These are phyloP conservation scores for Fusarium ramigenum DNA, from an alignment of 2,329 filamentous ascomycete species.

Conservation along the genomic window DNA sequence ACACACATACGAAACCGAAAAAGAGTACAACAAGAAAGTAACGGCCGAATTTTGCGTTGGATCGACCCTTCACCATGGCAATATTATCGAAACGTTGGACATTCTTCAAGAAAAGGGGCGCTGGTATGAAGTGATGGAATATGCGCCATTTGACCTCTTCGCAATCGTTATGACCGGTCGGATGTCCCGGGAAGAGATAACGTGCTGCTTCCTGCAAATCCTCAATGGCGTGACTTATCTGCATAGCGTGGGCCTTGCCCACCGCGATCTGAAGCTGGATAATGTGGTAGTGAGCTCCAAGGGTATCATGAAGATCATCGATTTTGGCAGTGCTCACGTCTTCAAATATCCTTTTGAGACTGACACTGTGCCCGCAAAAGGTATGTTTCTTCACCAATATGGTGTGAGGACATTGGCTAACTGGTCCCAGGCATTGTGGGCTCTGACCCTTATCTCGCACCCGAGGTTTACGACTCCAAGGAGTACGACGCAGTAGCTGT, in stretches of 20 bases:
- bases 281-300: constrained; percentile 97
- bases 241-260: constrained; percentile 93
- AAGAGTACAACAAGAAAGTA: constrained; percentile 97
- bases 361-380: constrained; percentile 55
- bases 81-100: constrained; percentile 97
- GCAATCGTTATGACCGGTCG: constrained; percentile 99
- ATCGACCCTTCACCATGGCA: constrained; percentile 95
- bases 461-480: constrained; percentile 92
- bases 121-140: constrained; percentile 99
- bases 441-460: constrained; percentile 94
- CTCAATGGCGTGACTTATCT: constrained; percentile 93
- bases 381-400: constrained; percentile 32
- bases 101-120: constrained; percentile 93
- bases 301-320: constrained; percentile 99
- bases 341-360: constrained; percentile 98
- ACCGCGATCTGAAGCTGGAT: constrained; percentile 94
- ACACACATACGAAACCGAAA: constrained; percentile 92
- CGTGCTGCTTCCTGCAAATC: constrained; percentile 93
- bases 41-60: constrained; percentile 99
- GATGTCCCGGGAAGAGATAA: constrained; percentile 91
- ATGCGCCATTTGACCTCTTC: constrained; percentile 94
- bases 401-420: not conserved
- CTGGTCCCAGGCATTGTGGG: constrained; percentile 68
- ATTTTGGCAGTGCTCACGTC: constrained; percentile 96
- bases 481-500: constrained; percentile 94